Evolutionary conservation across 1,284 basidiomycete genomes (phyloP), one percentile per base, ranked within the genome.

Genomic region (Rhodotorula sp.): DNA sequence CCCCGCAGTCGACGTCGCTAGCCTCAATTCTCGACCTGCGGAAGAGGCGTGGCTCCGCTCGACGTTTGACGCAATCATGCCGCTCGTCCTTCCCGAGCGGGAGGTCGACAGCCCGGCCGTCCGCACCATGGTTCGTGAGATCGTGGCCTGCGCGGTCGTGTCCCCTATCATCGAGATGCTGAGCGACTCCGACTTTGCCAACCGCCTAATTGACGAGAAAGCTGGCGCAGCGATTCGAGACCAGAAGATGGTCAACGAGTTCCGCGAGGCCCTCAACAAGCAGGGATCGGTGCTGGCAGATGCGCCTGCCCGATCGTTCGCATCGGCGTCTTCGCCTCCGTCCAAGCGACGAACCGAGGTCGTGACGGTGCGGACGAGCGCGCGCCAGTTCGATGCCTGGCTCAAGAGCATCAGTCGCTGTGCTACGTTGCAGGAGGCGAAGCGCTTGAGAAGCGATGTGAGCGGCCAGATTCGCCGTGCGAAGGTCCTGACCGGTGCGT

Each of bases 151-250:
- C 77, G 83, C 89, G 2, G 86, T 96, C 9, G 79, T 97, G 44
- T 87, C 90, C 77, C 92, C 94, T 5, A 80, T 95, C 64, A 89
- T 97, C 83, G 91, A 97, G 65, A 90, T 94, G 88, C 78, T 98
- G 55, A 86, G 90, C 59, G 94, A 98, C 79, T 91, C 93, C 24
- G 95, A 98, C 80, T 96, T 96, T 75, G 97, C 94, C 92, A 98
- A 98, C 81, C 84, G 88, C 64, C 86, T 88, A 57, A 90, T 98
- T 63, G 94, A 97, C 79, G 89, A 94, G 81, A 85, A 91, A 81
- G 91, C 92, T 54, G 90, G 90, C 32, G 91, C 88, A 71, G 91
- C 88, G 49, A 92, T 94, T 70, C 90, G 90, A 72, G 91, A 94
- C 81, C 92, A 93, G 48, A 81, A 83, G 61, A 83, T 84, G 77